Percentiles rank a stretch among this genome's conserved stretches.
phyloP scores from a whole-genome alignment of 345 rosid species.

The Linum lewisii region DNA sequence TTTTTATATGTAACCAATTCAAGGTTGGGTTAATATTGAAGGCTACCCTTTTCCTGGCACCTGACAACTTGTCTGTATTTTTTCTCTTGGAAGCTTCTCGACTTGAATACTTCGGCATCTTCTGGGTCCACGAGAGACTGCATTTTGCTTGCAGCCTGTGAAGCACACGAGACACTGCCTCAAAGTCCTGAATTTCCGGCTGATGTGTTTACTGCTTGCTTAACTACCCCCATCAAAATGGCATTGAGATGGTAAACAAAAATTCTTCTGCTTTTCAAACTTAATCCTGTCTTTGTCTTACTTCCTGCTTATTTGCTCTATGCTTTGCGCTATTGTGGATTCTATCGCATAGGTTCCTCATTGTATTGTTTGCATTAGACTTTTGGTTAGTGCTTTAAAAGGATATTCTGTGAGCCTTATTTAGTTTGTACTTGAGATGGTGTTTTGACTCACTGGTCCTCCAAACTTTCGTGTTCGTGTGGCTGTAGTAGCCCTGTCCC shows the following conservation, averaged over 20 bases:
- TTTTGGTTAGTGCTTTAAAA: no score
- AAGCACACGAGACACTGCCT: constrained; percentile 98
- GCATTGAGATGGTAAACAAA: constrained; percentile 82
- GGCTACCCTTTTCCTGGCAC: neutral
- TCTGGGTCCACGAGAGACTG: constrained; percentile 78
- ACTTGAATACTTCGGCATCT: constrained; percentile 54
- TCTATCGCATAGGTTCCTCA: no score
- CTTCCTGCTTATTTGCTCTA: no score
- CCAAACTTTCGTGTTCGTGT: no score
- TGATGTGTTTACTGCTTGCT: constrained; percentile 96
- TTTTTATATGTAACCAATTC: no score
- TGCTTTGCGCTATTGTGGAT: no score
- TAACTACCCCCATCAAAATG: constrained; percentile 96
- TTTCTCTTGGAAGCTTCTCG: constrained; percentile 56
- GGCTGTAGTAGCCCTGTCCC: no score
- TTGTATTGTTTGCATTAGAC: no score
- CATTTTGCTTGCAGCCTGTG: constrained; percentile 97
- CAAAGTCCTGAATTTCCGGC: constrained; percentile 99
- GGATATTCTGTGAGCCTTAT: no score
- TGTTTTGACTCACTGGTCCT: no score
- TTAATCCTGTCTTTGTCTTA: neutral
- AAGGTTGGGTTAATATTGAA: neutral
- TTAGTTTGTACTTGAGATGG: no score
- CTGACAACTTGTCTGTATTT: neutral
- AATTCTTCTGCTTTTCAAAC: constrained; percentile 9